These are phyloP conservation scores for Plectosphaerella sp. DNA, from an alignment of 2,329 filamentous ascomycete genomes.

Conservation along the genomic window DNA sequence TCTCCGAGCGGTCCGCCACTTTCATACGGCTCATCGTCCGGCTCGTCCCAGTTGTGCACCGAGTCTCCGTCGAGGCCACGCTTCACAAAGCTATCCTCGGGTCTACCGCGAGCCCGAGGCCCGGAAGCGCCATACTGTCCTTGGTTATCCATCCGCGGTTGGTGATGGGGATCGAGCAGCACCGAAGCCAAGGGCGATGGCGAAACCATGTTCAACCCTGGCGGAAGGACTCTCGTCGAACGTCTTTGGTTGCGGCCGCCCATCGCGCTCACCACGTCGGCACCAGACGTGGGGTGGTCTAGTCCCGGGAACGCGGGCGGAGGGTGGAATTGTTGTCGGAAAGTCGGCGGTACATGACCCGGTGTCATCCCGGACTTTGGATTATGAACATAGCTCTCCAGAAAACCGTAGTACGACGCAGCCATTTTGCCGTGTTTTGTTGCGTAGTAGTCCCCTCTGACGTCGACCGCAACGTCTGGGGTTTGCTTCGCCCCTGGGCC, in stretches of 20 bases:
- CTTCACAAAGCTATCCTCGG: too few species aligned
- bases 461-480: slow-evolving; percentile 41
- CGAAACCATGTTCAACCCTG: slow-evolving; percentile 39
- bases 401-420: slow-evolving; percentile 91
- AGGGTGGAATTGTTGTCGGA: slow-evolving; percentile 62
- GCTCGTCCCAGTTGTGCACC: slow-evolving; percentile 38
- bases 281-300: slow-evolving; percentile 55
- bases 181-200: slow-evolving; percentile 68
- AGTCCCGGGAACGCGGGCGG: slow-evolving; percentile 72
- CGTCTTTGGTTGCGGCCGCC: slow-evolving; percentile 40
- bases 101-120: too few species aligned
- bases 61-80: too few species aligned
- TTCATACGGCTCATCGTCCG: slow-evolving; percentile 50
- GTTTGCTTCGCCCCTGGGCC: slow-evolving; percentile 40
- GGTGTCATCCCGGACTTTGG: slow-evolving; percentile 59
- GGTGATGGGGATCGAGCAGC: slow-evolving; percentile 71
- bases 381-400: slow-evolving; percentile 84
- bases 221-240: slow-evolving; percentile 36
- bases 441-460: slow-evolving; percentile 88
- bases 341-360: slow-evolving; percentile 53
- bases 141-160: slow-evolving; percentile 36
- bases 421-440: slow-evolving; percentile 98
- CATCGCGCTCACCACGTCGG: slow-evolving; percentile 51
- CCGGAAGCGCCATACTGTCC: too few species aligned
- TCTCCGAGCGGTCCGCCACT: slow-evolving; percentile 48